Percentiles rank a stretch among this genome's conserved stretches.
Conservation (phyloP, 73 alveolate genomes). For the Effrenium voratum region DNA sequence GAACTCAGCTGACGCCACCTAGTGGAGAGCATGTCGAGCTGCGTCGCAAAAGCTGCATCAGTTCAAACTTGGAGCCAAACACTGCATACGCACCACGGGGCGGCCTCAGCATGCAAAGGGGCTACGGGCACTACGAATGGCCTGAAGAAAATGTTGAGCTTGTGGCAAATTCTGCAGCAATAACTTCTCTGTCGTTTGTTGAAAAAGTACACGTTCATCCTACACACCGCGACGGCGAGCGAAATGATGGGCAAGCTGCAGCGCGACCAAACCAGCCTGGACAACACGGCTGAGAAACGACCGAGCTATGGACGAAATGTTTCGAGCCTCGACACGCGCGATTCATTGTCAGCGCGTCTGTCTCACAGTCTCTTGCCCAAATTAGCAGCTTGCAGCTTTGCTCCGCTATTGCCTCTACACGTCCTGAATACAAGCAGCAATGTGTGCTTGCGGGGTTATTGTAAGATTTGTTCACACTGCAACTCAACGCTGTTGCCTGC, state of each 20-base stretch:
- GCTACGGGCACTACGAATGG: neutral
- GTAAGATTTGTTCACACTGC: too few species aligned
- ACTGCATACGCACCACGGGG: neutral
- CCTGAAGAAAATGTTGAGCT: neutral
- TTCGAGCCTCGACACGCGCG: slow-evolving; percentile 1
- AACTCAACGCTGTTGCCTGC: too few species aligned
- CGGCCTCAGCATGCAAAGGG: neutral
- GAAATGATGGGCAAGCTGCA: neutral
- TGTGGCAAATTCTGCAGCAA: neutral
- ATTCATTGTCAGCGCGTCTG: neutral
- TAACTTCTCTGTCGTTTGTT: neutral
- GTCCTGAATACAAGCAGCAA: too few species aligned
- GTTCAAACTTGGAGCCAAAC: neutral
- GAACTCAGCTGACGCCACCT: slow-evolving; percentile 45
- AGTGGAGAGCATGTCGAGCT: neutral
- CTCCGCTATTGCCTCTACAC: too few species aligned
- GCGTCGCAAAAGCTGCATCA: neutral
- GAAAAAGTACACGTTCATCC: neutral
- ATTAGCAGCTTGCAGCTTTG: too few species aligned
- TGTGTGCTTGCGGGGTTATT: too few species aligned
- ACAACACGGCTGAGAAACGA: neutral
- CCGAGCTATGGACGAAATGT: neutral
- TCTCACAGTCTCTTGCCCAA: too few species aligned
- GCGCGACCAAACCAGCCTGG: neutral
- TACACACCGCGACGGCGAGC: neutral